Percentiles rank a stretch among this genome's conserved stretches.
phyloP scores from a whole-genome alignment of 2,329 filamentous ascomycete genomes.

The Paramyrothecium sp. region DNA sequence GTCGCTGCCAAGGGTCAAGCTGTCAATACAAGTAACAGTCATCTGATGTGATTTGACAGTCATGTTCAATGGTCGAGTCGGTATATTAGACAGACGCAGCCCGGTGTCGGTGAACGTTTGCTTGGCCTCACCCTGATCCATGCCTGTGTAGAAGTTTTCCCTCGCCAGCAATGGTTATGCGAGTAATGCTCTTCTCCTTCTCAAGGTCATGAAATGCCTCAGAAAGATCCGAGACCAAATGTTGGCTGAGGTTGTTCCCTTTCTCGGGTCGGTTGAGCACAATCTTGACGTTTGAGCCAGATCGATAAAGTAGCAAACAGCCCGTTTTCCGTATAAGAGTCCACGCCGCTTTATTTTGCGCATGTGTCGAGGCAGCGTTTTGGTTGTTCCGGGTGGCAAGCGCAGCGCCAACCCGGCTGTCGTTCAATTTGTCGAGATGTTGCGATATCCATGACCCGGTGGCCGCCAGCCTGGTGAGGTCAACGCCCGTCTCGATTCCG shows the following conservation, averaged over 20 bases:
- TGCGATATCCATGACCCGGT: slow-evolving; percentile 59
- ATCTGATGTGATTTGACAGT: no score
- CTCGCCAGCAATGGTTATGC: slow-evolving; percentile 30
- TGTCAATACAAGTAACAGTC: no score
- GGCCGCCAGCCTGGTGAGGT: slow-evolving; percentile 48
- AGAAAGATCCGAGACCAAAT: slow-evolving; percentile 32
- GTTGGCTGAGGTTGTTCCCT: slow-evolving; percentile 34
- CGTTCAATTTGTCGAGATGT: slow-evolving; percentile 45
- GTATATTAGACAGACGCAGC: no score
- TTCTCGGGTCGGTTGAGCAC: slow-evolving; percentile 32
- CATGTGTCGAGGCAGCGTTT: neutral
- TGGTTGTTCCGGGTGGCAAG: slow-evolving; percentile 13
- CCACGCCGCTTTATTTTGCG: slow-evolving; percentile 5
- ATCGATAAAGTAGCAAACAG: slow-evolving; percentile 23
- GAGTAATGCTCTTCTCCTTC: slow-evolving; percentile 24
- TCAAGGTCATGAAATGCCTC: slow-evolving; percentile 19
- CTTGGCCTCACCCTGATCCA: slow-evolving; percentile 28
- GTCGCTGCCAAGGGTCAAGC: no score
- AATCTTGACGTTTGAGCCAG: slow-evolving; percentile 20
- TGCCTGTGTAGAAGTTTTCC: slow-evolving; percentile 40
- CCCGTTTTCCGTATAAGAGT: slow-evolving; percentile 1
- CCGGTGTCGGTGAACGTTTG: no score
- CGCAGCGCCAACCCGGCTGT: slow-evolving; percentile 45
- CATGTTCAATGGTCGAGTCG: no score
- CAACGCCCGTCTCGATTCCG: slow-evolving; percentile 57